Base-by-base conservation (phyloP, 495 filamentous ascomycete species). In the Hyaloscypha finlandica region DNA sequence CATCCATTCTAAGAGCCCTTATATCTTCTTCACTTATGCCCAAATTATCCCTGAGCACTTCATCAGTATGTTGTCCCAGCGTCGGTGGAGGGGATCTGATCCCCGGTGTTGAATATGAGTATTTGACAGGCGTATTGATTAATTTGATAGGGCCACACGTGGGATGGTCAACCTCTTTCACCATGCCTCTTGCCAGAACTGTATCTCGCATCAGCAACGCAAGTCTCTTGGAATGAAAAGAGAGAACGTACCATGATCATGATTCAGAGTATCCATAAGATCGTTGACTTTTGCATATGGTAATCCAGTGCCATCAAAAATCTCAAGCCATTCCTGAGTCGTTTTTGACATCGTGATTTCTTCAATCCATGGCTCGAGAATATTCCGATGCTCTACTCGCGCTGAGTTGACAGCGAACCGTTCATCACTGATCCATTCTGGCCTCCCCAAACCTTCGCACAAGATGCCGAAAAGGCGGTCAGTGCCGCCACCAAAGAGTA, bases 221-320 rank as follows among this genome's bases (percentile, higher is more conserved):
- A 59, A 33, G 3, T 20, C 20, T 4, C 20, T 30, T 9, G n/a
- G 8, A 61, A 51, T 16, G 42, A 12, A 48, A 48, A 16, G 16
- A 6, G 16, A 14, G 8, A 8, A 63, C 39, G 51, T 63, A 63
- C 61, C 63, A 74, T 99, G 96, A 59, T 89, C 83, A 76, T 97
- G 95, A 54, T 89, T 88, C 52, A 99, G 78, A 3, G 94, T 91
- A 9, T 81, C 83, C 75, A 94, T 88, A 12, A 99, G 88, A 73
- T 98, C 94, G 73, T 97, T 98, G 60, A 99, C 89, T 0, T 95
- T 90, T 2, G 94, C 92, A 79, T 98, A 98, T 11, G 95, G 95
- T 89, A 98, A 88, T 29, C 95, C 95, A 64, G 88, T 90, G 20
- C 91, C 92, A 70, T 97, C 92, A 39, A 99, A 87, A 19, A 96